Evolutionary conservation across 805 yeast genomes (phyloP), one percentile per base, ranked within the genome.

Genomic region (Groenewaldozyma tartarivorans): DNA sequence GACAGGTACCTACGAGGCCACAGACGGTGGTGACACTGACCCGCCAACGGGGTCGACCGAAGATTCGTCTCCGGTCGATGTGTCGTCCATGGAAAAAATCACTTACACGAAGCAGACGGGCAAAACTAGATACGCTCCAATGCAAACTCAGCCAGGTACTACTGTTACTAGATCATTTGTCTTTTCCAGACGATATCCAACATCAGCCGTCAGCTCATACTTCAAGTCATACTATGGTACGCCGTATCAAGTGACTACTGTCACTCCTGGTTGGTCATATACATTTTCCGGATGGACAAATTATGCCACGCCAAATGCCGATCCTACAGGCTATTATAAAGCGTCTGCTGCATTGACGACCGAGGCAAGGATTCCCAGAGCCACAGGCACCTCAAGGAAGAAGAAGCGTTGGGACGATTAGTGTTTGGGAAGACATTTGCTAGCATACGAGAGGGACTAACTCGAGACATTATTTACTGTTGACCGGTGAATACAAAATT

Each of bases 111-210:
- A 52, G 51, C 97, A 90, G 64, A 80, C 92, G 0, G 95, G 95
- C 22, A 60, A 51, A 17, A 75, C 83, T 6, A 73, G 88, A 52
- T 84, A 63, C 60, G 96, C 97, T 1, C 96, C 96, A 40, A 85
- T 87, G 95, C 96, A 88, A 63, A 58, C 68, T 44, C 95, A 86
- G 62, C 96, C 98, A 4, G 83, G 80, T 3, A 54, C 81, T 1
- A 64, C 63, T 6, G 74, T 86, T 20, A 82, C 95, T 0, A 74
- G 67, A 30, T 43, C 50, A 13, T 36, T 52, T 43, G 69, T 80
- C 6, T 61, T 79, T 2, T 57, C 80, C 7, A 71, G 78, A 50
- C 67, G 75, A 48, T 79, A 62, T 57, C 77, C 90, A 15, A 74
- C 94, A 0, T 74, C 85, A 41, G 67, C 82, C 0, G 82, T 74